These are phyloP conservation scores for Globisporangium barbulae DNA, from an alignment of 352 stramenopile species.

Conservation along the genomic window DNA sequence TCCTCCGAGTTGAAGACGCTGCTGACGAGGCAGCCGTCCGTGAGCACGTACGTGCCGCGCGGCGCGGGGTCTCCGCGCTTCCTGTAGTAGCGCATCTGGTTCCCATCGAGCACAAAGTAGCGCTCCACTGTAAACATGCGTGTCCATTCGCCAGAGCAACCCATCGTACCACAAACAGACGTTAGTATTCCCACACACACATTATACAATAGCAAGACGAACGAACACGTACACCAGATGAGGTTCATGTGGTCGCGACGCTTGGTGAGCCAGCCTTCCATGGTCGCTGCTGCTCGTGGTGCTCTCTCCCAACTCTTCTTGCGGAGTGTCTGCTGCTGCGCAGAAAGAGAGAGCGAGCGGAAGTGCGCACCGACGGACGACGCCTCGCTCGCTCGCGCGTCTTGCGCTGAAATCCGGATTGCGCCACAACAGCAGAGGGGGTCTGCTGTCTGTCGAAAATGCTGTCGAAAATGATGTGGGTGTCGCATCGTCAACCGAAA, in stretches of 20 bases:
- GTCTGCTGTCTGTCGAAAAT: neutral
- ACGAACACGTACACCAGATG: constrained; percentile 71
- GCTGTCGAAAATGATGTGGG: neutral
- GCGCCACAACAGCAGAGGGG: neutral
- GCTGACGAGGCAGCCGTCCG: constrained; percentile 73
- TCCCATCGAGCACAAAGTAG: constrained; percentile 86
- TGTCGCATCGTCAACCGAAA: neutral
- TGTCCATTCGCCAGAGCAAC: too few species aligned
- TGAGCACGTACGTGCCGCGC: constrained; percentile 83
- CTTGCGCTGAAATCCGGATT: neutral
- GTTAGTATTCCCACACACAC: neutral
- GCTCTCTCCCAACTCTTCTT: neutral
- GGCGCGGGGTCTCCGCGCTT: constrained; percentile 81
- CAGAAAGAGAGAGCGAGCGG: neutral
- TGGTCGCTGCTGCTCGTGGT: constrained; percentile 20
- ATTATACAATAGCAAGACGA: neutral
- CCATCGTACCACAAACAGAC: neutral
- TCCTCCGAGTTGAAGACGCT: constrained; percentile 86
- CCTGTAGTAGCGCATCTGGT: constrained; percentile 85
- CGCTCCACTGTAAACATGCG: constrained; percentile 53
- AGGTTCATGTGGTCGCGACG: constrained; percentile 89
- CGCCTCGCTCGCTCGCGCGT: neutral
- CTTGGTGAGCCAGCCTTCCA: constrained; percentile 89
- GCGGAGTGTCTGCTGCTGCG: neutral
- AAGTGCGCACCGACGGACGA: neutral